Conservation (phyloP, 1,139 yeast genomes). For the Candida sanyaensis region DNA sequence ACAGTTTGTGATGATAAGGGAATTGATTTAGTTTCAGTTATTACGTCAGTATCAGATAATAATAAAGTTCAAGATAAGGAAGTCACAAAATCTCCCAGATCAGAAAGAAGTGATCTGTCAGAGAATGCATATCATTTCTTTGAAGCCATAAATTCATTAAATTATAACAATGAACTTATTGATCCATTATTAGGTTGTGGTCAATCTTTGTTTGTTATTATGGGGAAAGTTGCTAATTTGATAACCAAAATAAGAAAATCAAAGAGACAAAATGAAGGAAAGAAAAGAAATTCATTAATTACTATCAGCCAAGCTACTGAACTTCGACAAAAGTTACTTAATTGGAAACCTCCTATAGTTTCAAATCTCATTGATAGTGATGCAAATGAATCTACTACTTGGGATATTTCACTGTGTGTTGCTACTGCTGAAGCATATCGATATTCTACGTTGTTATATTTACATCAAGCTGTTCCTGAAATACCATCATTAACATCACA, state of each 20-base stretch:
- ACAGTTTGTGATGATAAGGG: conserved; percentile 45
- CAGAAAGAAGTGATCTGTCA: conserved; percentile 8
- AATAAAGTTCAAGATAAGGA: conserved; percentile 5
- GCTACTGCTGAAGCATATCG: conserved; percentile 73
- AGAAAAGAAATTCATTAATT: conserved; percentile 38
- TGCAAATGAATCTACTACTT: conserved; percentile 23
- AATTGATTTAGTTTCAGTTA: conserved; percentile 43
- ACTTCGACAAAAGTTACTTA: conserved; percentile 50
- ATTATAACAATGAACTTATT: conserved; percentile 38
- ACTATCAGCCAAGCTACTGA: conserved; percentile 58
- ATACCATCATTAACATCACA: conserved; percentile 58
- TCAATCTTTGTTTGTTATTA: conserved; percentile 60
- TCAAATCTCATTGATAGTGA: conserved; percentile 31
- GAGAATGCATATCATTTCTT: conserved; percentile 24
- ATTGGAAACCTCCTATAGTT: conserved; percentile 55
- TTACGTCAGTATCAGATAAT: conserved; percentile 27
- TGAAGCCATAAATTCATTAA: conserved; percentile 33
- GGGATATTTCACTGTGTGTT: conserved; percentile 61
- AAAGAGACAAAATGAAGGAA: conserved; percentile 13
- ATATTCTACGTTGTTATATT: conserved; percentile 55
- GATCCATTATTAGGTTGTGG: conserved; percentile 71
- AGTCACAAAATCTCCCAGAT: conserved; percentile 3
- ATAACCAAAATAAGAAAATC: conserved; percentile 49
- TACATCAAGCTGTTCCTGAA: conserved; percentile 73
- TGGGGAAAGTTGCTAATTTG: conserved; percentile 62